Conservation (phyloP, 441 rosid species). For the Geranium incanum region DNA sequence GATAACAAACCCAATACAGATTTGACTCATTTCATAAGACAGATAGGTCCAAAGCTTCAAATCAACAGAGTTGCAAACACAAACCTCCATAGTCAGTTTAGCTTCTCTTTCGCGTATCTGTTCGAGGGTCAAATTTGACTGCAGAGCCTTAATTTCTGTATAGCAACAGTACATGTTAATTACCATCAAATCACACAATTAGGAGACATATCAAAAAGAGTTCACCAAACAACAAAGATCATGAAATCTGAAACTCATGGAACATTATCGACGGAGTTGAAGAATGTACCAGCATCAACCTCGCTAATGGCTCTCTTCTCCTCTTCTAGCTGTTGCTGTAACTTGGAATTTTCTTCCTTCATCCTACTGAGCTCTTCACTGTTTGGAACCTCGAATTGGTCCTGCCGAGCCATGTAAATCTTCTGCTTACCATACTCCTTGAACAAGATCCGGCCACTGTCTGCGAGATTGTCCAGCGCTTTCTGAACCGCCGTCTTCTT, state of each 20-base stretch:
- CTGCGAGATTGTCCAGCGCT: conserved; percentile 73
- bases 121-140: conserved; percentile 66
- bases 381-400: conserved; percentile 80
- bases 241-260: neutral
- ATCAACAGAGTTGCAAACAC: neutral
- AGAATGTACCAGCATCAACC: conserved; percentile 55
- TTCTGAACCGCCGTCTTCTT: conserved; percentile 81
- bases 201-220: neutral
- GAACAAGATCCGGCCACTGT: conserved; percentile 56
- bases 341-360: conserved; percentile 64
- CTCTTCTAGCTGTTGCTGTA: conserved; percentile 55
- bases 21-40: neutral
- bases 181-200: neutral
- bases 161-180: conserved; percentile 17
- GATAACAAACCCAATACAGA: neutral
- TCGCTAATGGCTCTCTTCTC: conserved; percentile 46
- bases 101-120: conserved; percentile 57
- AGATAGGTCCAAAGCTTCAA: conserved; percentile 1
- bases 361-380: conserved; percentile 65
- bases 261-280: neutral
- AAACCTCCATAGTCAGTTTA: conserved; percentile 35
- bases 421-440: conserved; percentile 97
- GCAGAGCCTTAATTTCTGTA: conserved; percentile 58
- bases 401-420: conserved; percentile 78
- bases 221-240: neutral